A percentile compares a stretch with the other conserved stretches of the same genome.
Conservation (phyloP, 805 yeast species). For the Tetrapisispora taiwanensis region DNA sequence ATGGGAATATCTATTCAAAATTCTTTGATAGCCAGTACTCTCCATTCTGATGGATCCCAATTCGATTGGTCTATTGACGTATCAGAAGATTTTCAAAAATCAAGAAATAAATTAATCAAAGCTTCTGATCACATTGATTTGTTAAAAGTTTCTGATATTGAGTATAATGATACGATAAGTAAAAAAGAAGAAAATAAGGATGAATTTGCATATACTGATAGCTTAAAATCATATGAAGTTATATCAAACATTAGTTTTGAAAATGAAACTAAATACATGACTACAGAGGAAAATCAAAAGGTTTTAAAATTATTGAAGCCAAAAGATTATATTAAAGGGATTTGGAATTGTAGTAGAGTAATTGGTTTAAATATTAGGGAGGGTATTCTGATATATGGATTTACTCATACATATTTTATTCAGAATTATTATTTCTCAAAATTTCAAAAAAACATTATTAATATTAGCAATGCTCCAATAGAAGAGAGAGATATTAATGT, state of each 20-base stretch:
- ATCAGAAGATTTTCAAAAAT: slow-evolving; percentile 60
- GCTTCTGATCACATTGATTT: not conserved
- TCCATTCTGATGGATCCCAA: slow-evolving; percentile 23
- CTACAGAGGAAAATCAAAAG: slow-evolving; percentile 57
- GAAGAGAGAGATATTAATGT: slow-evolving; percentile 59
- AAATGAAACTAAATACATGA: slow-evolving; percentile 27
- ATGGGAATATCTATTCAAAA: slow-evolving; percentile 41
- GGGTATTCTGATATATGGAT: slow-evolving; percentile 63
- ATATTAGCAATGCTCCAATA: slow-evolving; percentile 54
- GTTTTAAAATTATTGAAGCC: slow-evolving; percentile 57
- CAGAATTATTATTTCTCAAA: slow-evolving; percentile 50
- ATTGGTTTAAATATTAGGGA: slow-evolving; percentile 70
- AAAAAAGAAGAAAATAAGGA: slow-evolving; percentile 6
- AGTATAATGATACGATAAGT: no score
- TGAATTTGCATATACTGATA: slow-evolving; percentile 8
- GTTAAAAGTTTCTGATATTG: not conserved
- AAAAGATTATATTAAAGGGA: slow-evolving; percentile 59
- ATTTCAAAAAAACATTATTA: slow-evolving; percentile 46
- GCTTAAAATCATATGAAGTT: slow-evolving; percentile 34
- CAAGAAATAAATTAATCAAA: slow-evolving; percentile 42
- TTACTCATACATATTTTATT: slow-evolving; percentile 53
- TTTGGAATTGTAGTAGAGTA: slow-evolving; percentile 69
- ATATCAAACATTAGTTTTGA: slow-evolving; percentile 33
- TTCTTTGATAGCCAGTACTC: slow-evolving; percentile 35
- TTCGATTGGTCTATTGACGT: slow-evolving; percentile 45